Percentiles rank a stretch among this genome's conserved stretches.
These are phyloP conservation scores for Helminthosporium solani DNA, from an alignment of 2,329 filamentous ascomycete species.

Conservation along the genomic window DNA sequence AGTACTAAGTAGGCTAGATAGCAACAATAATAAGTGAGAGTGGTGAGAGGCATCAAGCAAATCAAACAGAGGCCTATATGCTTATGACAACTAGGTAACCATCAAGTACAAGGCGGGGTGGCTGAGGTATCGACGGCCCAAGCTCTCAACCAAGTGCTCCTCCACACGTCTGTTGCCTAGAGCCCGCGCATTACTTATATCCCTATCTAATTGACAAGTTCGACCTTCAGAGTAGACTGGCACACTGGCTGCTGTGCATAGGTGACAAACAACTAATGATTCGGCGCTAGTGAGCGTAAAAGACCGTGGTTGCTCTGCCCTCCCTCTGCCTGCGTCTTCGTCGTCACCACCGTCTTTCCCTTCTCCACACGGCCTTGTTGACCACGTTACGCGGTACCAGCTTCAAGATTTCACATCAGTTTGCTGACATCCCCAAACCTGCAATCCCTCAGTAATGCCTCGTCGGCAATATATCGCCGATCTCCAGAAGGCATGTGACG, in stretches of 20 bases:
- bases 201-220: no score
- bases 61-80: not conserved
- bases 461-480: slow-evolving; percentile 66
- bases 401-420: no score
- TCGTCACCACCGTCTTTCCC: not conserved
- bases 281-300: not conserved
- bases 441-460: slow-evolving; percentile 55
- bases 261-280: not conserved
- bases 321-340: not conserved
- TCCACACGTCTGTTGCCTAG: slow-evolving; percentile 19
- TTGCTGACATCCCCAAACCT: not conserved
- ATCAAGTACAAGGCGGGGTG: not conserved
- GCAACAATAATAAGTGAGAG: no score
- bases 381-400: no score
- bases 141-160: no score
- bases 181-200: slow-evolving; percentile 1
- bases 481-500: slow-evolving; percentile 45
- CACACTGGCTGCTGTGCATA: no score
- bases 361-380: no score
- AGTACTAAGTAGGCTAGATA: no score
- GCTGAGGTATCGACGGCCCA: slow-evolving; percentile 4
- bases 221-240: no score
- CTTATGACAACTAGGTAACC: no score
- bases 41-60: no score
- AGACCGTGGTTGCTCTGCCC: not conserved